Percentiles rank a stretch among this genome's conserved stretches.
phyloP scores from a whole-genome alignment of 306 rosid species.

The Rosa lucieae region DNA sequence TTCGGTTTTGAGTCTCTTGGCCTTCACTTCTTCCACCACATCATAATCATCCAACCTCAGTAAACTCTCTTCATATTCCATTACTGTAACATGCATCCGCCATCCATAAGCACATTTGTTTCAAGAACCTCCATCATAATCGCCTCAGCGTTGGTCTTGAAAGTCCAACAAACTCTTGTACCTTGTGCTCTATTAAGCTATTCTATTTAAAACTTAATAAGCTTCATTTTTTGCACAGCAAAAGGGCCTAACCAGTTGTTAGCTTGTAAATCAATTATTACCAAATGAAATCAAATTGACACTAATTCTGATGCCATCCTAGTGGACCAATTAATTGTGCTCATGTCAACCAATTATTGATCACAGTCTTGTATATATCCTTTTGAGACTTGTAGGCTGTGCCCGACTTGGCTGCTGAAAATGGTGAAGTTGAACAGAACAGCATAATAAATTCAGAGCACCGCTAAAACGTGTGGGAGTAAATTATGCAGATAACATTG shows the following conservation, averaged over 20 bases:
- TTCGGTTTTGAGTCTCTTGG: no score
- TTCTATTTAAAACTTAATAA: not conserved
- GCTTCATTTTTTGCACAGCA: not conserved
- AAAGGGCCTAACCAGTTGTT: not conserved
- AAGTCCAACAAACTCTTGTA: not conserved
- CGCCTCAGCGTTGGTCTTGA: no score
- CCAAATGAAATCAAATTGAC: not conserved
- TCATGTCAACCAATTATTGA: not conserved
- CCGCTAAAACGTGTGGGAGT: not conserved
- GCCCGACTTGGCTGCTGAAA: conserved; percentile 1
- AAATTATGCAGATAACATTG: not conserved
- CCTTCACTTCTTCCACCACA: no score
- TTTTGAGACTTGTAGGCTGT: not conserved
- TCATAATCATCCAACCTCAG: no score
- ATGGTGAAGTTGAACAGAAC: conserved; percentile 14
- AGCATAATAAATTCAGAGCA: not conserved
- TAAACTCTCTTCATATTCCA: no score
- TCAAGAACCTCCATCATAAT: no score
- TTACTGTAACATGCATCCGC: no score
- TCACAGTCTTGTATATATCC: not conserved
- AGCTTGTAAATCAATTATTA: not conserved
- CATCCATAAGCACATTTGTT: no score
- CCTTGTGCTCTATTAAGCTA: not conserved
- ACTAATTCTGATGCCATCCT: not conserved
- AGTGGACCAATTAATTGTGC: not conserved